A percentile compares a stretch with the other conserved stretches of the same genome.
Evolutionary conservation across 169 alveolate genomes (phyloP).

Genomic region (Plasmodium yoelii): DNA sequence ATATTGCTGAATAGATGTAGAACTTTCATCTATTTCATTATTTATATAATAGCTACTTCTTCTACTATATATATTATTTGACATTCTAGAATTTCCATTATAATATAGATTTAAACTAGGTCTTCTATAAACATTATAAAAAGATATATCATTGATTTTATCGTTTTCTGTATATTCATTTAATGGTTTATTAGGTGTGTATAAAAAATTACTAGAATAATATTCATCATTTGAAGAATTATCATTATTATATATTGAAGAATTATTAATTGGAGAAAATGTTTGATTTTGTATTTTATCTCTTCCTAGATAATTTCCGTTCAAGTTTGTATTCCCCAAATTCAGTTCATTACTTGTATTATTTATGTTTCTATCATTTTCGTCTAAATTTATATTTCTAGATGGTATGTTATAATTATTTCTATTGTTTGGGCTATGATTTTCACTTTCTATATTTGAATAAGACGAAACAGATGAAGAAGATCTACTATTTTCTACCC

Average conservation of each 20-base stretch:
- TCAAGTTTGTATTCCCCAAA: not conserved
- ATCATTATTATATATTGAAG: not conserved
- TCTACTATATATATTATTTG: too few relatives aligned
- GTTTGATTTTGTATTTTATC: not conserved
- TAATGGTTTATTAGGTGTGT: slow-evolving; percentile 53
- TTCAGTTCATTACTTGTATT: not conserved
- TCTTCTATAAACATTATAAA: slow-evolving; percentile 33
- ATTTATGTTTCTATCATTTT: not conserved
- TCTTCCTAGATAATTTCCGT: not conserved
- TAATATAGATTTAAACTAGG: slow-evolving; percentile 9
- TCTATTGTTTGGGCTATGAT: not conserved
- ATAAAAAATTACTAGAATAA: slow-evolving; percentile 63
- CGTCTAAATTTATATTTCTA: not conserved
- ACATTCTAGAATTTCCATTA: not conserved
- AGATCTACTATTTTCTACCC: not conserved
- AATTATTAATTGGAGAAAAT: not conserved
- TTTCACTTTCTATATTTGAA: not conserved
- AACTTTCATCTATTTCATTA: slow-evolving; percentile 30
- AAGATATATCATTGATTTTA: slow-evolving; percentile 44
- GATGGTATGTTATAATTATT: slow-evolving; percentile 22
- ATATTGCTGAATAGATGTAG: slow-evolving; percentile 12
- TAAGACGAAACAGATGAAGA: not conserved
- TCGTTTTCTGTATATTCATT: slow-evolving; percentile 3
- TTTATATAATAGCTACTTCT: too few relatives aligned
- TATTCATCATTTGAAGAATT: slow-evolving; percentile 69